phyloP scores from a whole-genome alignment of 345 rosid genomes.

The Eucalyptus tenuipes region DNA sequence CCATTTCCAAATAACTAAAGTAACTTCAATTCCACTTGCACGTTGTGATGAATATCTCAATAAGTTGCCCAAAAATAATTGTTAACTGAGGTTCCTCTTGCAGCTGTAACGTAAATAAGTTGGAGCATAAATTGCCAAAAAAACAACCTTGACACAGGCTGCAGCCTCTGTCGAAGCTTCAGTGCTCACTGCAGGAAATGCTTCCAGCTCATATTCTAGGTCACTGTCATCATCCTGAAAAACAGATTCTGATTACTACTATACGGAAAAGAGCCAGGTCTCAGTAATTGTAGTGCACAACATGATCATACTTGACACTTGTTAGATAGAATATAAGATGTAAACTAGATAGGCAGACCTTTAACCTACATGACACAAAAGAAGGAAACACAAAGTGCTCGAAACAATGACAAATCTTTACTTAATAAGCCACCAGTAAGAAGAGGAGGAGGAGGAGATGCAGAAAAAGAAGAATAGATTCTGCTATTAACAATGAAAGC shows the following conservation, averaged over 20 bases:
- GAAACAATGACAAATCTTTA: not conserved
- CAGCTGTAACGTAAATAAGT: not conserved
- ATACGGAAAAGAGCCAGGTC: not conserved
- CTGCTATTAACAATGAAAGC: not conserved
- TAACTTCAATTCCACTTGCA: not conserved
- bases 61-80: not conserved
- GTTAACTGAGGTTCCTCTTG: not conserved
- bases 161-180: constrained; percentile 76
- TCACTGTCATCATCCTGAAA: constrained; percentile 92
- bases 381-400: not conserved
- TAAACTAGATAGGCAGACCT: not conserved
- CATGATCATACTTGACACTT: not conserved
- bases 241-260: not conserved
- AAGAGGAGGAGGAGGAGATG: not conserved
- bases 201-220: constrained; percentile 80
- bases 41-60: not conserved
- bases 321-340: not conserved
- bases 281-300: not conserved
- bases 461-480: not conserved
- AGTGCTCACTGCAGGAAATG: constrained; percentile 44
- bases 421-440: not conserved
- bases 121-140: not conserved
- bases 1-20: not conserved
- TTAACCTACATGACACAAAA: not conserved
- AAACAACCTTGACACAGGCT: constrained; percentile 73